These are phyloP conservation scores for Hygrocybe coccinea DNA, from an alignment of 768 basidiomycete species.

Conservation along the genomic window DNA sequence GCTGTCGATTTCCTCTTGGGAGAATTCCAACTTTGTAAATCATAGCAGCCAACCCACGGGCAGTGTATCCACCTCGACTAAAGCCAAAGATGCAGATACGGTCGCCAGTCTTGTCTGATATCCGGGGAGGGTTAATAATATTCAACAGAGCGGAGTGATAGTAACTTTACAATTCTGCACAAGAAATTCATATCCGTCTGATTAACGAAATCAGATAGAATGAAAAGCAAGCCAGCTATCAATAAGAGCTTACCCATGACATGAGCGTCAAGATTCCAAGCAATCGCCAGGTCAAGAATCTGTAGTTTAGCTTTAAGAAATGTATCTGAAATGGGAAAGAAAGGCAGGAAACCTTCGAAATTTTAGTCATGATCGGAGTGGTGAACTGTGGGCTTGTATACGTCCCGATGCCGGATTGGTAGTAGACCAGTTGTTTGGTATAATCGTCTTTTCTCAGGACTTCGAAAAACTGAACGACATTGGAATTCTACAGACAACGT, in stretches of 20 bases:
- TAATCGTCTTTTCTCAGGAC: conserved; percentile 31
- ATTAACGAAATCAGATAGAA: background rate
- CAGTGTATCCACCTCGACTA: conserved; percentile 56
- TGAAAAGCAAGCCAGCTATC: conserved; percentile 30
- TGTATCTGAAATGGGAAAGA: background rate
- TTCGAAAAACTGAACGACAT: conserved; percentile 48
- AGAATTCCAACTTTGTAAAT: conserved; percentile 41
- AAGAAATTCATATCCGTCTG: background rate
- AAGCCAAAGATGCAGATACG: conserved; percentile 63
- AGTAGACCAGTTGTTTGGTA: background rate
- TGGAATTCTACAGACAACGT: conserved; percentile 36
- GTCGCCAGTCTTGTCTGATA: conserved; percentile 18
- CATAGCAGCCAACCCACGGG: conserved; percentile 52
- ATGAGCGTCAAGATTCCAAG: conserved; percentile 49
- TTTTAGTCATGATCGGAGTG: conserved; percentile 31
- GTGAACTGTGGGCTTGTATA: conserved; percentile 39
- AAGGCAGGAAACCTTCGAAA: conserved; percentile 34
- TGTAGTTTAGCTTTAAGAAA: conserved; percentile 10
- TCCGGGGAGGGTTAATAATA: background rate
- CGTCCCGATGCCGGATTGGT: conserved; percentile 5
- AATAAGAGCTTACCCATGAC: conserved; percentile 46
- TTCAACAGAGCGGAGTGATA: background rate
- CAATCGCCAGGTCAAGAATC: conserved; percentile 41
- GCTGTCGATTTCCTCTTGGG: conserved; percentile 41
- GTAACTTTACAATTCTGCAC: background rate